Percentiles rank a stretch among this genome's conserved stretches.
These are phyloP conservation scores for Neonectria hederae DNA, from an alignment of 2,329 filamentous ascomycete genomes.

Conservation along the genomic window DNA sequence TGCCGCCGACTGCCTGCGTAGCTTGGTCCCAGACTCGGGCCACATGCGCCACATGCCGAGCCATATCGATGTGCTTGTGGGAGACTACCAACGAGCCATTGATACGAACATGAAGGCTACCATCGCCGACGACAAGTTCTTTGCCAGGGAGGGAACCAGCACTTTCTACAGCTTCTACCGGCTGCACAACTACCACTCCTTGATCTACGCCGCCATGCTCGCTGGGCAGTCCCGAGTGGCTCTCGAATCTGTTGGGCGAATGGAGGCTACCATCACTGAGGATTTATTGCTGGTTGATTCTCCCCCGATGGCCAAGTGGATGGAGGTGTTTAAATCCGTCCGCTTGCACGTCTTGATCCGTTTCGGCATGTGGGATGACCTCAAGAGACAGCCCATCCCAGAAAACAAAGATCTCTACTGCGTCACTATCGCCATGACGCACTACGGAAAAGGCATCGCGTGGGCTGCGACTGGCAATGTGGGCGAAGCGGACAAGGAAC, in stretches of 20 bases:
- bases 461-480: constrained; percentile 67
- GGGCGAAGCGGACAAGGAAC: constrained; percentile 62
- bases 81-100: constrained; percentile 75
- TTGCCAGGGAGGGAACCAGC: constrained; percentile 64
- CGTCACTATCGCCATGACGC: constrained; percentile 72
- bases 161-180: constrained; percentile 84
- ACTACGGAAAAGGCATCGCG: constrained; percentile 76
- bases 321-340: constrained; percentile 76
- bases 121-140: constrained; percentile 72
- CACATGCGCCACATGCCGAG: constrained; percentile 82
- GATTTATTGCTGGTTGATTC: constrained; percentile 70
- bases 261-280: constrained; percentile 72
- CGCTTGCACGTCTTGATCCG: constrained; percentile 75
- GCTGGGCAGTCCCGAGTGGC: constrained; percentile 71
- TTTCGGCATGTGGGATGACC: constrained; percentile 77
- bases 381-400: constrained; percentile 64
- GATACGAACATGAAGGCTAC: constrained; percentile 74
- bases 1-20: constrained; percentile 69
- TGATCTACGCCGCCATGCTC: constrained; percentile 82
- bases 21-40: constrained; percentile 73
- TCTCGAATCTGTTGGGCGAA: constrained; percentile 64
- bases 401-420: constrained; percentile 70
- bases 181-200: constrained; percentile 78
- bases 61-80: constrained; percentile 75
- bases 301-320: constrained; percentile 81